Conservation (phyloP, 2,329 filamentous ascomycete species). For the Penicillium capsulatum region DNA sequence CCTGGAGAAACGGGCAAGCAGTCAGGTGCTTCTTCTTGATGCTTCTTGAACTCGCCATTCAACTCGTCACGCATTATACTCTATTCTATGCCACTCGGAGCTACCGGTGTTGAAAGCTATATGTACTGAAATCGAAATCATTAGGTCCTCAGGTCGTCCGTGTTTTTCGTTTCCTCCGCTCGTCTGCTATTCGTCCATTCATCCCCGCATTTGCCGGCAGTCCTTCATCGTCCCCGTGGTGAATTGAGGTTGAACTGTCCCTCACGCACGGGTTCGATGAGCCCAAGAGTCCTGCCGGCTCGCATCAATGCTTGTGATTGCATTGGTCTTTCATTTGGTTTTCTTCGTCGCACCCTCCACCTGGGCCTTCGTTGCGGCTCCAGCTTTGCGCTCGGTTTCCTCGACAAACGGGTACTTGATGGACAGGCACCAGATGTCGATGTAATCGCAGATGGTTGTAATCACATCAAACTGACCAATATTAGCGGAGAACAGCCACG, state of each 20-base stretch:
- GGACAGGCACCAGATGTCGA: conserved; percentile 97
- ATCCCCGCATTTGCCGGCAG: conserved; percentile 7
- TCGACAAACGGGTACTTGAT: conserved; percentile 75
- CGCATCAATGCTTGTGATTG: too few species aligned
- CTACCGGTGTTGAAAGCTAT: conserved; percentile 12
- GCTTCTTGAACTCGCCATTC: not conserved
- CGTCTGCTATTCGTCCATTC: conserved; percentile 2
- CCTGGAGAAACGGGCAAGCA: conserved; percentile 8
- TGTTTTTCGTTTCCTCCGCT: not conserved
- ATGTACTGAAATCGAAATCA: conserved; percentile 17
- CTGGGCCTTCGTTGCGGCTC: conserved; percentile 26
- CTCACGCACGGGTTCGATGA: conserved; percentile 6
- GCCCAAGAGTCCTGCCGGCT: not conserved
- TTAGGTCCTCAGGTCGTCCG: conserved; percentile 9
- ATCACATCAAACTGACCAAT: conserved; percentile 72
- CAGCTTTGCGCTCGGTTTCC: conserved; percentile 24
- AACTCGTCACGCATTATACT: conserved; percentile 18
- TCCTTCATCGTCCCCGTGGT: conserved; percentile 8
- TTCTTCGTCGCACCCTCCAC: conserved; percentile 26
- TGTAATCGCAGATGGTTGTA: conserved; percentile 93
- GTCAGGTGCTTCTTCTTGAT: conserved; percentile 12
- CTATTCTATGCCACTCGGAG: conserved; percentile 11
- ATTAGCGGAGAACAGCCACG: not conserved
- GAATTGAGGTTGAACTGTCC: conserved; percentile 16
- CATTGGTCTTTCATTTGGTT: conserved; percentile 8